Evolutionary conservation across 106 monocot species (phyloP).

Genomic region (Agapanthus africanus): DNA sequence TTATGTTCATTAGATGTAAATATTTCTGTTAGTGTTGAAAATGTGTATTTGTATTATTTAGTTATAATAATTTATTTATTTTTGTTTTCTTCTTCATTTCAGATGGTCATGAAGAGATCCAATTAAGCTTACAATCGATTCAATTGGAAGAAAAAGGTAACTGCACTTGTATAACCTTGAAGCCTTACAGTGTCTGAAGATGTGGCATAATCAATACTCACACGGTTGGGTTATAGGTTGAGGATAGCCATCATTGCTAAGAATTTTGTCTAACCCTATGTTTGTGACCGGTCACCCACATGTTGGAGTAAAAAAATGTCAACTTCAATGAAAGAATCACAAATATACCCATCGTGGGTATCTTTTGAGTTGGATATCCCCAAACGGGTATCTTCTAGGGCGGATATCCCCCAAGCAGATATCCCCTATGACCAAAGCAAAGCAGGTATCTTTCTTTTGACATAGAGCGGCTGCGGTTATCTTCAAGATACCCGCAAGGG

Average conservation of each 20-base stretch:
- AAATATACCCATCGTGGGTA: no score
- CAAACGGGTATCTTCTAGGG: no score
- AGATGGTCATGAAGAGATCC: conserved; percentile 46
- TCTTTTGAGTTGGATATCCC: no score
- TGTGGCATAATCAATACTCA: background rate
- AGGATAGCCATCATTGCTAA: background rate
- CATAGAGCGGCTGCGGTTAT: no score
- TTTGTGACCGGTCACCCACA: background rate
- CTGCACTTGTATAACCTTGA: background rate
- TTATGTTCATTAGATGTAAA: no score
- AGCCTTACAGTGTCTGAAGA: background rate
- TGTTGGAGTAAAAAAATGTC: background rate
- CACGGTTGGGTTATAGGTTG: background rate
- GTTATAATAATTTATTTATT: background rate
- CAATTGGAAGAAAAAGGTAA: conserved; percentile 67
- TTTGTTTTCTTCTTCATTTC: conserved; percentile 11
- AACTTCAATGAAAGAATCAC: no score
- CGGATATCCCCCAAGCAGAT: no score
- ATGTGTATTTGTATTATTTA: no score
- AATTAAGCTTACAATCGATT: conserved; percentile 41
- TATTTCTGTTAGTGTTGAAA: no score
- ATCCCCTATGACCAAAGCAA: no score
- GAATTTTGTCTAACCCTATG: background rate
- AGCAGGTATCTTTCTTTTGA: no score
- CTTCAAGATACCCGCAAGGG: no score